phyloP scores from a whole-genome alignment of 306 rosid genomes.

The cucumber (Cucumis sativus) region Cucumber_9930_V3 NC_026658.2:5128501-5129000 shows the following conservation, averaged over 20 bases:
- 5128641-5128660: background rate
- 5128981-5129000: background rate
- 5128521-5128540: background rate
- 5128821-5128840: slow-evolving; percentile 70
- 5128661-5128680: background rate
- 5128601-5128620: background rate
- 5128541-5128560: background rate
- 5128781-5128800: slow-evolving; percentile 34
- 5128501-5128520: background rate
- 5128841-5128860: slow-evolving; percentile 81
- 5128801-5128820: slow-evolving; percentile 56
- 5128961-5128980: background rate
- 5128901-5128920: background rate
- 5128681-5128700: slow-evolving; percentile 25
- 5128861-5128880: slow-evolving; percentile 35
- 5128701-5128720: slow-evolving; percentile 44
- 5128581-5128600: background rate
- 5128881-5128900: background rate
- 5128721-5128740: slow-evolving; percentile 68
- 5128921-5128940: background rate
- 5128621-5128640: slow-evolving; percentile 1
- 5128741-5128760: slow-evolving; percentile 56
- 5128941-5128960: background rate
- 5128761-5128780: slow-evolving; percentile 29
- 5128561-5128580: background rate